Evolutionary conservation across 192 early-diverging fungal species (phyloP).

Genomic region (Entomortierella parvispora): DNA sequence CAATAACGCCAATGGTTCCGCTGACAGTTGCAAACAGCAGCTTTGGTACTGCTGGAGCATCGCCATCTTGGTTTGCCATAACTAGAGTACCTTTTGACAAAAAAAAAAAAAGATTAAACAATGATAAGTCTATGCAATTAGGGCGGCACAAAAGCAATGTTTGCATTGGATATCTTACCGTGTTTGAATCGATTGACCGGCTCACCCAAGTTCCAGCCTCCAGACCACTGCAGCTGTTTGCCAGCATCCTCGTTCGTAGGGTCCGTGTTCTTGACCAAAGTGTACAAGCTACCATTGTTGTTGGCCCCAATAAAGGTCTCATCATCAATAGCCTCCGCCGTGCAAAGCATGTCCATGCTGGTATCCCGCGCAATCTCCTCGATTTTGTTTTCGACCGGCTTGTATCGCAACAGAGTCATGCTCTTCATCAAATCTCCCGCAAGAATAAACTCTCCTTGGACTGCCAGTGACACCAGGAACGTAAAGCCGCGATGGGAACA

Average conservation of each 20-base stretch:
- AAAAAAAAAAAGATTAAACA: background rate
- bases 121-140: background rate
- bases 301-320: slow-evolving; percentile 73
- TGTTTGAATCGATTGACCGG: slow-evolving; percentile 79
- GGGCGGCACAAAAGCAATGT: too few species aligned
- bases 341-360: slow-evolving; percentile 71
- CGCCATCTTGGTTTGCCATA: slow-evolving; percentile 71
- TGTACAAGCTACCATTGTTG: slow-evolving; percentile 66
- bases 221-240: slow-evolving; percentile 64
- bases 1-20: slow-evolving; percentile 84
- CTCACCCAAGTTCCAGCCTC: slow-evolving; percentile 84
- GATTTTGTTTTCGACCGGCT: slow-evolving; percentile 52
- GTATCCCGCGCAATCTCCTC: slow-evolving; percentile 69
- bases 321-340: slow-evolving; percentile 66
- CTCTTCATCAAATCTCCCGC: slow-evolving; percentile 91
- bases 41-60: slow-evolving; percentile 60
- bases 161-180: too few species aligned
- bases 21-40: slow-evolving; percentile 83
- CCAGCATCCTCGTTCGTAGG: slow-evolving; percentile 61
- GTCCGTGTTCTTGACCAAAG: slow-evolving; percentile 63
- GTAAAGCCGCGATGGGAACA: slow-evolving; percentile 55
- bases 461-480: slow-evolving; percentile 64
- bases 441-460: slow-evolving; percentile 72
- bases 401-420: slow-evolving; percentile 68
- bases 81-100: slow-evolving; percentile 75